phyloP scores from a whole-genome alignment of 2,329 filamentous ascomycete genomes.

The Cercospora citrullina region DNA sequence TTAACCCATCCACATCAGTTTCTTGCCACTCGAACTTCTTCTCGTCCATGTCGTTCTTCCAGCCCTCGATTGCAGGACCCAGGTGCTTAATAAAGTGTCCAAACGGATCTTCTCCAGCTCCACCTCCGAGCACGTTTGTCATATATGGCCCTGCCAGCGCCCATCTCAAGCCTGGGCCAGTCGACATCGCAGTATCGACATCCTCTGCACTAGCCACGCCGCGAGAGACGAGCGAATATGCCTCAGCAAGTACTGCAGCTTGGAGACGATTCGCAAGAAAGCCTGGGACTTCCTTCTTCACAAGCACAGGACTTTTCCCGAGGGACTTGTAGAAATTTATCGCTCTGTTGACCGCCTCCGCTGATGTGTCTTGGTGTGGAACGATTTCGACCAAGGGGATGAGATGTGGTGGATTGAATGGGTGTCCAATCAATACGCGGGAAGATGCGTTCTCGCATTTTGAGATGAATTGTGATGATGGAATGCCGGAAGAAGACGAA shows the following conservation, averaged over 20 bases:
- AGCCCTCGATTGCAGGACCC: slow-evolving; percentile 19
- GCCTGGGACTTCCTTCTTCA: slow-evolving; percentile 46
- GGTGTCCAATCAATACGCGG: slow-evolving; percentile 49
- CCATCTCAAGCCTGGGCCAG: slow-evolving; percentile 26
- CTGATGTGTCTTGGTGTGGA: slow-evolving; percentile 38
- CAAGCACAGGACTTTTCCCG: slow-evolving; percentile 45
- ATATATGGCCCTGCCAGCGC: slow-evolving; percentile 36
- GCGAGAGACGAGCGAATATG: slow-evolving; percentile 39
- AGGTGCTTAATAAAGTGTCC: slow-evolving; percentile 22
- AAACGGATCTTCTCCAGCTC: slow-evolving; percentile 16
- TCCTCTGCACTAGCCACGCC: slow-evolving; percentile 38
- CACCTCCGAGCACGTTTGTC: slow-evolving; percentile 23
- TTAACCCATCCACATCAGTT: slow-evolving; percentile 9
- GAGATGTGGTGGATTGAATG: slow-evolving; percentile 53
- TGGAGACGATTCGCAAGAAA: slow-evolving; percentile 52
- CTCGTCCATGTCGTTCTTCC: slow-evolving; percentile 25
- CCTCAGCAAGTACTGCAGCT: slow-evolving; percentile 42
- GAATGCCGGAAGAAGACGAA: slow-evolving; percentile 21
- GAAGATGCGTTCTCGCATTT: slow-evolving; percentile 33
- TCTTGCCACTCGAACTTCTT: slow-evolving; percentile 18
- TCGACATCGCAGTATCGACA: slow-evolving; percentile 30
- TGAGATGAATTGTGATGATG: slow-evolving; percentile 16
- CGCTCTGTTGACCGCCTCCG: slow-evolving; percentile 30
- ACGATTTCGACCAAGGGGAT: slow-evolving; percentile 53
- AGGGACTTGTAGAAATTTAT: slow-evolving; percentile 44